These are phyloP conservation scores for Gnaphalium uliginosum DNA, from an alignment of 129 eudicot species.

Conservation along the genomic window DNA sequence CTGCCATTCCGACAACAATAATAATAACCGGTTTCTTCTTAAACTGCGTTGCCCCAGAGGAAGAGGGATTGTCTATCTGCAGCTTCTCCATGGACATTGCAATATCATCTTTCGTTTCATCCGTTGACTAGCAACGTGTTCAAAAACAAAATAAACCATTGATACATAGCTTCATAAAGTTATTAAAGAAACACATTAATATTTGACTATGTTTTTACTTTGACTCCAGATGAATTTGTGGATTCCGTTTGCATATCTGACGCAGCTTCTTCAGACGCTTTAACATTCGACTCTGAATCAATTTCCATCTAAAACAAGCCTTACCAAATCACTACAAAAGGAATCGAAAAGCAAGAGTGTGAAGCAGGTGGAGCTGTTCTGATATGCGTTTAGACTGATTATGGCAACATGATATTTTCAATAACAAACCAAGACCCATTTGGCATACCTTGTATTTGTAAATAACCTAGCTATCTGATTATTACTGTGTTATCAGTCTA, in stretches of 20 bases:
- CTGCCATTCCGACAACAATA: conserved; percentile 98
- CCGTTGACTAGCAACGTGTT: conserved; percentile 28
- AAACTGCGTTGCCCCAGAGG: conserved; percentile 41
- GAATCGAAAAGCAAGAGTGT: too few relatives aligned
- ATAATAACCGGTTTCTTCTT: conserved; percentile 86
- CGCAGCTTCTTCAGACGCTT: conserved; percentile 39
- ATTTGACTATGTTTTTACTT: conserved; percentile 14
- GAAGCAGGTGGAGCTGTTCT: too few relatives aligned
- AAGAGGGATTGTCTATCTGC: conserved; percentile 54
- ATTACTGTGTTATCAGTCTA: too few relatives aligned
- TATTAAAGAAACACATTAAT: background rate
- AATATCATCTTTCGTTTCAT: conserved; percentile 51
- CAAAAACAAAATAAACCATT: background rate
- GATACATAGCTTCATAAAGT: background rate
- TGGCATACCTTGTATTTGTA: too few relatives aligned
- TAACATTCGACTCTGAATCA: conserved; percentile 45
- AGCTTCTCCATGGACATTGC: conserved; percentile 70
- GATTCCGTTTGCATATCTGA: conserved; percentile 46
- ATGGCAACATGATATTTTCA: too few relatives aligned
- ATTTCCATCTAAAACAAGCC: conserved; percentile 49
- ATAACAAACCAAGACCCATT: too few relatives aligned
- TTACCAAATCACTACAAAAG: conserved; percentile 13
- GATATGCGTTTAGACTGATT: too few relatives aligned
- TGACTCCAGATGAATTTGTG: conserved; percentile 36
- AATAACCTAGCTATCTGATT: too few relatives aligned